Evolutionary conservation across 2,329 filamentous ascomycete species (phyloP).

Genomic region (Microcyclospora tardicrescens): DNA sequence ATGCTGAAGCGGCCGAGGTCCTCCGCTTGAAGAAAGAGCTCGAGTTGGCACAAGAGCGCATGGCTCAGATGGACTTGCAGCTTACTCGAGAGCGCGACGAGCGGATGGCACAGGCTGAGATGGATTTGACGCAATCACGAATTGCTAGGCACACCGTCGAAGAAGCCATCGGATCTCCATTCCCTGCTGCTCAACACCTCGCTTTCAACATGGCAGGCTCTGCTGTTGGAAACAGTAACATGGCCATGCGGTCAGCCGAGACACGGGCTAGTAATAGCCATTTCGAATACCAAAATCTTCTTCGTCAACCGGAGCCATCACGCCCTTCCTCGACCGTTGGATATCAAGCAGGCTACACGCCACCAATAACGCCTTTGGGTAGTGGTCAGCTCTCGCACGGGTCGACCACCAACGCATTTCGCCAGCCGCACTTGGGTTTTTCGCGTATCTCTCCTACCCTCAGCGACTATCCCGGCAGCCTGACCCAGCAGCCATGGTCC

Average conservation of each 20-base stretch:
- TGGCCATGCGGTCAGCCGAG: neutral
- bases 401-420: constrained; percentile 3
- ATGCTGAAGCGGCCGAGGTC: constrained; percentile 44
- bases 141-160: constrained; percentile 47
- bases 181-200: constrained; percentile 17
- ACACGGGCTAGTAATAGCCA: neutral
- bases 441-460: constrained; percentile 34
- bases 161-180: constrained; percentile 27
- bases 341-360: constrained; percentile 11
- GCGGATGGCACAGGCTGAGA: constrained; percentile 23
- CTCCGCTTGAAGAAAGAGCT: constrained; percentile 58
- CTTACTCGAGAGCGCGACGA: constrained; percentile 24
- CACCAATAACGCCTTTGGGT: constrained; percentile 17
- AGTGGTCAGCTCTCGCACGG: constrained; percentile 8
- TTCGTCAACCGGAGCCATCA: constrained; percentile 1
- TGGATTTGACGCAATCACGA: constrained; percentile 41
- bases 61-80: constrained; percentile 59
- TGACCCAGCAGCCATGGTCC: constrained; percentile 3
- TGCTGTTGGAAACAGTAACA: constrained; percentile 2
- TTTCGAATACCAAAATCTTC: neutral
- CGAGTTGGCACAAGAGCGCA: constrained; percentile 55
- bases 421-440: constrained; percentile 20
- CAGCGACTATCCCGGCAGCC: constrained; percentile 31
- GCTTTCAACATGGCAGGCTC: constrained; percentile 16
- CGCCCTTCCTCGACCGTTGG: constrained; percentile 4